A percentile compares a stretch with the other conserved stretches of the same genome.
These are phyloP conservation scores for Passiflora organensis DNA, from an alignment of 345 rosid species.

Conservation along the genomic window DNA sequence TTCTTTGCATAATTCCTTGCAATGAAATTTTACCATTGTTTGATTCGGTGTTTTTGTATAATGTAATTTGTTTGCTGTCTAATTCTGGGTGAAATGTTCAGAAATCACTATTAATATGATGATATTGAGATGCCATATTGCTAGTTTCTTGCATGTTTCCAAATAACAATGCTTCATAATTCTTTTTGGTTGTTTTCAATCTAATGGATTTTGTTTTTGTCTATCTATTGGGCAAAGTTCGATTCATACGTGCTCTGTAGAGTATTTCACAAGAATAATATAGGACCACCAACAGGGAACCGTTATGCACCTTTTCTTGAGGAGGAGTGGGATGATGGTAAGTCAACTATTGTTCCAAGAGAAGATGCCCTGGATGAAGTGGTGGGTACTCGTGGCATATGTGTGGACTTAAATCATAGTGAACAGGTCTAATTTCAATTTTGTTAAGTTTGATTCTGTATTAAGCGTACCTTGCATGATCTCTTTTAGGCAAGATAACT, in stretches of 20 bases:
- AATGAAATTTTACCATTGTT: neutral
- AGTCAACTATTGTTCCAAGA: slow-evolving; percentile 51
- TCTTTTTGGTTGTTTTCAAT: slow-evolving; percentile 4
- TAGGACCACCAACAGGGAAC: slow-evolving; percentile 86
- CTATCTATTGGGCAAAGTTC: slow-evolving; percentile 30
- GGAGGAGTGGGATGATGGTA: slow-evolving; percentile 73
- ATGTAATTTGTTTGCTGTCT: too few species aligned
- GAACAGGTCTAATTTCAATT: slow-evolving; percentile 45
- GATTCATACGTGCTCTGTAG: slow-evolving; percentile 79
- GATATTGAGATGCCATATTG: too few species aligned
- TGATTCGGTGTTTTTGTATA: too few species aligned
- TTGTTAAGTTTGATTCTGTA: neutral
- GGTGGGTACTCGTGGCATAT: slow-evolving; percentile 22
- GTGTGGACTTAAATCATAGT: slow-evolving; percentile 20
- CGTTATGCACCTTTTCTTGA: slow-evolving; percentile 75
- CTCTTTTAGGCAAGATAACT: too few species aligned
- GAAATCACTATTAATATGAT: too few species aligned
- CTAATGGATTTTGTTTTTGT: slow-evolving; percentile 13
- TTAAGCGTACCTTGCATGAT: neutral
- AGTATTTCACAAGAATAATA: slow-evolving; percentile 81
- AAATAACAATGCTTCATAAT: too few species aligned
- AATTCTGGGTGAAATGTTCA: too few species aligned
- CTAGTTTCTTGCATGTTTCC: too few species aligned
- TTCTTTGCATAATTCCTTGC: too few species aligned
- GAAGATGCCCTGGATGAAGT: slow-evolving; percentile 39